These are phyloP conservation scores for Colletotrichum acutatum DNA, from an alignment of 2,329 filamentous ascomycete genomes.

Conservation along the genomic window DNA sequence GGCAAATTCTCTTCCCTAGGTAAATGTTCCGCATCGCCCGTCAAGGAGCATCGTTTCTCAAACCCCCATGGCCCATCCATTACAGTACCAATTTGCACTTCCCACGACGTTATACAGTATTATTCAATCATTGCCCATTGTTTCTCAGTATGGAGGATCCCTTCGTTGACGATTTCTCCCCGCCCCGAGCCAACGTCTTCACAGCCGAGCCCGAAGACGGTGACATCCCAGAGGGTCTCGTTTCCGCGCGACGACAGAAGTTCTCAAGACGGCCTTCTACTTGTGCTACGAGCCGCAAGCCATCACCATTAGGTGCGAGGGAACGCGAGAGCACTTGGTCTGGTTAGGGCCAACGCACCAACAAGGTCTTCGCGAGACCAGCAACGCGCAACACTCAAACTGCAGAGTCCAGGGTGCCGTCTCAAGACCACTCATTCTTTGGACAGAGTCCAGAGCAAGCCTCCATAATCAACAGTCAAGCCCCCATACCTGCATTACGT, in stretches of 20 bases:
- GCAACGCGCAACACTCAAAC: slow-evolving; percentile 33
- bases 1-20: slow-evolving; percentile 28
- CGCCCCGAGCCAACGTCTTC: slow-evolving; percentile 20
- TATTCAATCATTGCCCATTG: slow-evolving; percentile 12
- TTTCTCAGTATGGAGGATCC: slow-evolving; percentile 39
- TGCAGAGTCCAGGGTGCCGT: slow-evolving; percentile 21
- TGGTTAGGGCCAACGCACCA: slow-evolving; percentile 31
- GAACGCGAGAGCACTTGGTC: slow-evolving; percentile 41
- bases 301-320: slow-evolving; percentile 21
- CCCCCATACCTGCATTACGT: background rate
- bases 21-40: slow-evolving; percentile 18
- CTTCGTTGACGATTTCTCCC: slow-evolving; percentile 27
- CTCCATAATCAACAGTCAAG: background rate
- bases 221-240: slow-evolving; percentile 45
- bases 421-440: slow-evolving; percentile 31
- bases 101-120: slow-evolving; percentile 15
- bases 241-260: slow-evolving; percentile 46
- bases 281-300: background rate
- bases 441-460: slow-evolving; percentile 3
- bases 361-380: slow-evolving; percentile 34
- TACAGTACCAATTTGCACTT: slow-evolving; percentile 21
- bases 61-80: slow-evolving; percentile 1
- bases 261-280: slow-evolving; percentile 36
- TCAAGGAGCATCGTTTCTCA: slow-evolving; percentile 13
- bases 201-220: slow-evolving; percentile 30